Evolutionary conservation across 331 rosid genomes (phyloP), one percentile per base, ranked within the genome.

Genomic region (Rhamnella rubrinervis): DNA sequence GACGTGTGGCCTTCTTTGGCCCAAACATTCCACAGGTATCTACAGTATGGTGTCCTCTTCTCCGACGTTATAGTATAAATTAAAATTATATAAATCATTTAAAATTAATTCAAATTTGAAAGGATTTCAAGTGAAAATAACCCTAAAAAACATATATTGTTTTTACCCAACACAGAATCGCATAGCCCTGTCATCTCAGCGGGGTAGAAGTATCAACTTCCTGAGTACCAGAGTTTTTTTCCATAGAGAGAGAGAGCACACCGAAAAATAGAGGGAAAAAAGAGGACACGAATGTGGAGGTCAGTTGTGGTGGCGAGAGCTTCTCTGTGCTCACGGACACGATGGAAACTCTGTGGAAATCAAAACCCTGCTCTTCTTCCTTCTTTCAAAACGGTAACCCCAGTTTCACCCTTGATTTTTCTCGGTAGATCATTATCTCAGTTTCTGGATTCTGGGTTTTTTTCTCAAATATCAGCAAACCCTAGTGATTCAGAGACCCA

Each of bases 221-320:
- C 49, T 1, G 12, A 2, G 12, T 7, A 15, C 10, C 49, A 44
- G 19, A 16, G 57, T n/a, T n/a, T n/a, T n/a, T n/a, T 65, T 28
- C 57, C n/a, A 15, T 11, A 49, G 31, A 26, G 31, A 26, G 0
- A 23, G 31, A 26, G 31, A 3, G 35, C 21, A 55, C 15, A 11
- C 49, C 16, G 0, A 44, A 44, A 11, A 0, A 44, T 11, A 44
- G 2, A 44, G 49, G 53, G 7, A 15, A 9, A 13, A 59, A 23
- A 23, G 70, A 23, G 70, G 21, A 3, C 1, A 26, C 1, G 4
- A 26, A 81, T 85, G 89, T 76, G 80, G 86, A 72, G 80, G 52
- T 71, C 71, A 44, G 19, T 69, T 44, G 58, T 12, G 50, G 28
- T 74, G 8, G 71, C 79, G 35, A 65, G 84, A 63, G 62, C 73